Conservation (phyloP, 2,329 filamentous ascomycete genomes). For the Cladobotryum mycophilum region DNA sequence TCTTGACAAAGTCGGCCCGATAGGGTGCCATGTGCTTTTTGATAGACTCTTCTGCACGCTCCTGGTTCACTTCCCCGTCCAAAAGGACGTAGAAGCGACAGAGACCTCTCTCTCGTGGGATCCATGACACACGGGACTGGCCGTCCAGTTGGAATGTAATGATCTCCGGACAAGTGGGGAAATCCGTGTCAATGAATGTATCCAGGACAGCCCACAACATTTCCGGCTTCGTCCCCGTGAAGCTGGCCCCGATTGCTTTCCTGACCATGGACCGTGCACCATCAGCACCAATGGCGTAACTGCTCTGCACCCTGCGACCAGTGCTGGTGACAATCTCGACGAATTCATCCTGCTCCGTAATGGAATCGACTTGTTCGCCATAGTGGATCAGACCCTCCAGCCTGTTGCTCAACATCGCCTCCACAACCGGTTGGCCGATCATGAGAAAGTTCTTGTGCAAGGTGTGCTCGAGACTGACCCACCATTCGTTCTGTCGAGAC, state of each 20-base stretch:
- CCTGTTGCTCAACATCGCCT: slow-evolving; percentile 30
- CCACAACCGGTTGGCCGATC: slow-evolving; percentile 43
- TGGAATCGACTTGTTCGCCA: slow-evolving; percentile 28
- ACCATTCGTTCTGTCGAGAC: slow-evolving; percentile 42
- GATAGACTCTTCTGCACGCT: slow-evolving; percentile 36
- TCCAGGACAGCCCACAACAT: slow-evolving; percentile 46
- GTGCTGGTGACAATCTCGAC: slow-evolving; percentile 28
- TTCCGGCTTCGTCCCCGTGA: slow-evolving; percentile 41
- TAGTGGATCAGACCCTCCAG: slow-evolving; percentile 31
- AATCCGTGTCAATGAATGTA: slow-evolving; percentile 43
- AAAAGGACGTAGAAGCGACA: slow-evolving; percentile 42
- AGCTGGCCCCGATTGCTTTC: slow-evolving; percentile 30
- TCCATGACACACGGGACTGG: slow-evolving; percentile 42
- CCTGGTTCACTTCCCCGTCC: slow-evolving; percentile 37
- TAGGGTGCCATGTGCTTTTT: slow-evolving; percentile 38
- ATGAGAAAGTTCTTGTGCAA: slow-evolving; percentile 44
- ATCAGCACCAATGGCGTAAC: slow-evolving; percentile 46
- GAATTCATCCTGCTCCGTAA: slow-evolving; percentile 54
- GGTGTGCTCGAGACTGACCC: slow-evolving; percentile 38
- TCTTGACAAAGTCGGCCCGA: slow-evolving; percentile 34
- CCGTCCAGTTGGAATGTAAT: slow-evolving; percentile 41
- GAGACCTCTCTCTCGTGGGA: slow-evolving; percentile 41
- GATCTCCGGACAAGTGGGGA: slow-evolving; percentile 39
- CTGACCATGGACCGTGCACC: slow-evolving; percentile 45
- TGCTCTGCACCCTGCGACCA: slow-evolving; percentile 27